phyloP scores from a whole-genome alignment of 441 rosid genomes.

The Eutrema salsugineum region DNA sequence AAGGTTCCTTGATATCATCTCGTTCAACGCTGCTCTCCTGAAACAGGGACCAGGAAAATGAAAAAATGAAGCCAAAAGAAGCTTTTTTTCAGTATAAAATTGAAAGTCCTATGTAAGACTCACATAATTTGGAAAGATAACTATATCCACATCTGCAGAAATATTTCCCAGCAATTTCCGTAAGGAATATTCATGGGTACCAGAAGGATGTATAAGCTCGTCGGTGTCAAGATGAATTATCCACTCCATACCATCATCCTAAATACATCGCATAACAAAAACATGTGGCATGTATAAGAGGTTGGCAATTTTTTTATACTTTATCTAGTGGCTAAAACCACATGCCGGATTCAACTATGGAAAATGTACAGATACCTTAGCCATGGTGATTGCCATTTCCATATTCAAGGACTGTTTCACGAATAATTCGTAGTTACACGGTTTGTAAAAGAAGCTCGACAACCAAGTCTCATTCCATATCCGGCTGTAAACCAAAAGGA shows the following conservation, averaged over 20 bases:
- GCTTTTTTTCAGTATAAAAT: conserved; percentile 1
- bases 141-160: conserved; percentile 67
- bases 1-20: conserved; percentile 82
- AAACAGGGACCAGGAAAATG: conserved; percentile 32
- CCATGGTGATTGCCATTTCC: conserved; percentile 95
- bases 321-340: no score
- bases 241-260: conserved; percentile 90
- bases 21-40: conserved; percentile 93
- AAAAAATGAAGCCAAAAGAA: conserved; percentile 13
- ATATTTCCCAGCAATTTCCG: conserved; percentile 63
- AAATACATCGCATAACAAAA: conserved; percentile 14
- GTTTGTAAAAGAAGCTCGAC: conserved; percentile 81
- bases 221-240: conserved; percentile 95
- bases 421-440: conserved; percentile 86
- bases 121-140: conserved; percentile 87
- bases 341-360: background rate
- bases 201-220: conserved; percentile 83
- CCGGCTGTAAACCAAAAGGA: conserved; percentile 64
- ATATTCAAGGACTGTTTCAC: conserved; percentile 94
- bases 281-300: background rate
- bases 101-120: conserved; percentile 29
- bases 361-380: conserved; percentile 62
- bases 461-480: conserved; percentile 97
- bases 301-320: no score
- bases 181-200: conserved; percentile 73